These are phyloP conservation scores for Chlorella variabilis DNA, from an alignment of 163 green algal genomes.

Conservation along the genomic window DNA sequence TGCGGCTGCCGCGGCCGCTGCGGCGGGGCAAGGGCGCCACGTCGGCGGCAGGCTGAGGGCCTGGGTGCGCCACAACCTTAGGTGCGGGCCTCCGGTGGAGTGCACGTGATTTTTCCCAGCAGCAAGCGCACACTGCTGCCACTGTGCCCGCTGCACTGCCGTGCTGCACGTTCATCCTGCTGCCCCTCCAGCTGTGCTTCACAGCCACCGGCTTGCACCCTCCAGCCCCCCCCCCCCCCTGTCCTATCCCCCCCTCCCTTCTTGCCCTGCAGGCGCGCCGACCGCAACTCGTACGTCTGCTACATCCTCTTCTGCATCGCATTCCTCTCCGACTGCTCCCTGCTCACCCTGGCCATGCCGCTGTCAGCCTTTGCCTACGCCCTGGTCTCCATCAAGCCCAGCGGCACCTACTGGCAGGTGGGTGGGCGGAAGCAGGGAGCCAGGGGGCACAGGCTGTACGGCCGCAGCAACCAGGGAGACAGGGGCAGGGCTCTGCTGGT, in stretches of 20 bases:
- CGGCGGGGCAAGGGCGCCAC: conserved; percentile 12
- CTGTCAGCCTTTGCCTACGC: conserved; percentile 64
- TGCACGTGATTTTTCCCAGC: too few relatives aligned
- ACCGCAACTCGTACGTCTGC: conserved; percentile 58
- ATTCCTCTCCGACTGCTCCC: conserved; percentile 66
- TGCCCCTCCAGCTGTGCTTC: too few relatives aligned
- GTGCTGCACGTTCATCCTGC: too few relatives aligned
- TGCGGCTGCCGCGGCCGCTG: background rate
- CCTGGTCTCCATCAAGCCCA: conserved; percentile 56
- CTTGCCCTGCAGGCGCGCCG: background rate
- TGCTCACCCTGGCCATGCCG: conserved; percentile 59
- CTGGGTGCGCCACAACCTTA: conserved; percentile 7
- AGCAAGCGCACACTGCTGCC: too few relatives aligned
- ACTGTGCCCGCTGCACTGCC: too few relatives aligned
- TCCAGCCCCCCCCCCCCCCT: too few relatives aligned
- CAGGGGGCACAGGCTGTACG: too few relatives aligned
- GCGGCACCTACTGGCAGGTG: conserved; percentile 67
- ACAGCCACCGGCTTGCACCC: too few relatives aligned
- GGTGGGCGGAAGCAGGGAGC: background rate
- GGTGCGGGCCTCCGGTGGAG: background rate
- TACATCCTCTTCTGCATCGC: conserved; percentile 62
- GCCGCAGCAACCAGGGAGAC: too few relatives aligned
- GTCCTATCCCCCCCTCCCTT: background rate
- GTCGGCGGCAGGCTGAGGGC: background rate
- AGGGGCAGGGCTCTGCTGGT: too few relatives aligned